Conservation (phyloP, 768 basidiomycete species). For the Auricularia cornea region DNA sequence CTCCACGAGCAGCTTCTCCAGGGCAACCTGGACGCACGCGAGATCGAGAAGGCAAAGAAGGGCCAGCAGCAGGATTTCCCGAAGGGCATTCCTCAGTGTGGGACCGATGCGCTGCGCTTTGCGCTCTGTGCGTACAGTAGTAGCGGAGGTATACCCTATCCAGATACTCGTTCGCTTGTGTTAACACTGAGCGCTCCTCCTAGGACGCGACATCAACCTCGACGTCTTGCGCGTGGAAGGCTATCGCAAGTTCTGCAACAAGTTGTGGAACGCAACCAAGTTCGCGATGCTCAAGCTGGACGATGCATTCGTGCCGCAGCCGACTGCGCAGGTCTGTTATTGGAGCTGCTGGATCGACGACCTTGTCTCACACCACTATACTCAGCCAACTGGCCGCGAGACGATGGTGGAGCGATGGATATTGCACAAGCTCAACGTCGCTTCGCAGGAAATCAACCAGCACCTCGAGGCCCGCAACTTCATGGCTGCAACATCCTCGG, state of each 20-base stretch:
- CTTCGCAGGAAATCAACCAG: conserved; percentile 67
- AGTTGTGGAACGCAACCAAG: conserved; percentile 97
- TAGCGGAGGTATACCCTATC: conserved; percentile 67
- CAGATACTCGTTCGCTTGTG: too few relatives aligned
- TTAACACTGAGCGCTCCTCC: too few relatives aligned
- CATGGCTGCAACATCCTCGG: conserved; percentile 78
- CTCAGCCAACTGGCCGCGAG: conserved; percentile 79
- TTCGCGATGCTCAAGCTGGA: conserved; percentile 99
- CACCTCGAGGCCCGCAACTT: conserved; percentile 78
- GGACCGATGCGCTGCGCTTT: conserved; percentile 92
- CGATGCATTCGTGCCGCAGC: conserved; percentile 66
- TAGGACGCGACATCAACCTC: conserved; percentile 94
- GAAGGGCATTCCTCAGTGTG: conserved; percentile 97
- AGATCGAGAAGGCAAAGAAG: conserved; percentile 80
- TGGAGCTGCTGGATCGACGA: conserved; percentile 4
- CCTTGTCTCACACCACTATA: neutral
- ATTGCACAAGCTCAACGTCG: conserved; percentile 83
- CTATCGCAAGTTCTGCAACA: conserved; percentile 99
- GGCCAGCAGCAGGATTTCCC: conserved; percentile 99
- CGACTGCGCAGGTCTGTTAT: conserved; percentile 51
- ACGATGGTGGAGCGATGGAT: conserved; percentile 93
- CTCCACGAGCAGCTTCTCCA: conserved; percentile 80
- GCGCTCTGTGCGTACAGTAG: conserved; percentile 91
- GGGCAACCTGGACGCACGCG: conserved; percentile 90
- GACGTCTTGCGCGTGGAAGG: conserved; percentile 95